Base-by-base conservation (phyloP, 2,329 filamentous ascomycete species). In the Cladorrhinum sp. region DNA sequence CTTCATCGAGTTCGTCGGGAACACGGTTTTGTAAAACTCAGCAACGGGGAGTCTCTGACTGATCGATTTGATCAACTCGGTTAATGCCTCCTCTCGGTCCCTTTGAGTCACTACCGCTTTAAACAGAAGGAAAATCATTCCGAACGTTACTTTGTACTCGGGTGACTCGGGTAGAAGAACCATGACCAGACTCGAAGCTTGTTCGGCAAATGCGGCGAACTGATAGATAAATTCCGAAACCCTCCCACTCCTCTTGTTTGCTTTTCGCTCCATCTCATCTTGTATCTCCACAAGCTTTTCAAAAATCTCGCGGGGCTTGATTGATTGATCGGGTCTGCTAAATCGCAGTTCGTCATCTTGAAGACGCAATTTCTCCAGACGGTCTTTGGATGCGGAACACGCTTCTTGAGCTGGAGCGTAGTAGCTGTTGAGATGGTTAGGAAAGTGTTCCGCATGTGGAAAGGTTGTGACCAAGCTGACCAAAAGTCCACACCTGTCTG, bases 11-110 rank as follows among this genome's bases (percentile, higher is more conserved):
- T 58, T 58, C 16, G 56, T 50, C 14, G 56, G 56, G 30, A 58
- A 58, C 12, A 58, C 20, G 9, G 56, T 58, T 26, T 58, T 42
- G 56, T 58, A 58, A 30, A 58, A 58, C 46, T 58, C 30, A 26
- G 56, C 24, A 10, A 58, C 20, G 3, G 56, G 56, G 16, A 58
- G 56, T 26, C 48, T 24, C 14, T 50, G 23, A 12, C 39, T 30
- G 28, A 58, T 58, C 16, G 48, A 20, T 5, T 58, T 46, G 28
- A 58, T 52, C 20, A 33, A 26, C 3, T 21, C 26, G 9, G 23
- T 33, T 5, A 58, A 33, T 21, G 56, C 46, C 16, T 58, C 56
- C 36, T 58, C 56, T 26, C 56, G 46, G 21, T 58, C 56, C 26
- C 42, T 58, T 39, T 52, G n/a, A 16, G 56, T 58, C 2, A 58